Evolutionary conservation across 768 basidiomycete species (phyloP), one percentile per base, ranked within the genome.

Genomic region (Lentinula detonsa): DNA sequence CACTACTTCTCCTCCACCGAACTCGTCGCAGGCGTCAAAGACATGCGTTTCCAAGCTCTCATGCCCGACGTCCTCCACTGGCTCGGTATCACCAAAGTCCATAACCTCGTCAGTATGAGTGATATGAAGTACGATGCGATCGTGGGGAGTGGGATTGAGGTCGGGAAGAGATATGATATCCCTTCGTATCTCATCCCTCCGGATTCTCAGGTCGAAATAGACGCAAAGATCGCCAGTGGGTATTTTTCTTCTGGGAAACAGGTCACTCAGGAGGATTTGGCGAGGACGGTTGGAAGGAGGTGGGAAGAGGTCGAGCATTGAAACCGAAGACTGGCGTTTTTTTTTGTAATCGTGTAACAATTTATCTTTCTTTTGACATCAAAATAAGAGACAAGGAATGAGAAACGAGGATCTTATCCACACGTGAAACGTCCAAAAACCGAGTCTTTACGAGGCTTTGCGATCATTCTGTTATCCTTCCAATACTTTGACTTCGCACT

Each of bases 1-100:
- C 86, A 87, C 69, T 98, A 98, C 78, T 98, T 98, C 81, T 88
- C 90, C 70, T 86, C 88, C 5, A 98, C 96, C 0, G 95, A 95
- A 73, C 77, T 91, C 64, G 91, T 98, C 62, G 95, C 95, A 0
- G 95, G 95, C 8, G 95, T 97, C 23, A 91, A 93, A 75, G 93
- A 95, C 69, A 93, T 94, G 92, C 85, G 93, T n/a, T 95, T 95
- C 86, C 86, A 83, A 23, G 91, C 88, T 21, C 79, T 93, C 62
- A 97, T 98, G 95, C 96, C 96, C 3, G 96, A 98, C 70, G 90
- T 97, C 5, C 75, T 98, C 49, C 93, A 95, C 71, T 98, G 95
- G 93, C 74, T 98, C 16, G 96, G 96, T 0, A 90, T 98, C 69
- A 87, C 71, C 74, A 92, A 92, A 80, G 84, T 98, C 49, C 86